Conservation (phyloP, 495 filamentous ascomycete genomes). For the Talaromyces proteolyticus region DNA sequence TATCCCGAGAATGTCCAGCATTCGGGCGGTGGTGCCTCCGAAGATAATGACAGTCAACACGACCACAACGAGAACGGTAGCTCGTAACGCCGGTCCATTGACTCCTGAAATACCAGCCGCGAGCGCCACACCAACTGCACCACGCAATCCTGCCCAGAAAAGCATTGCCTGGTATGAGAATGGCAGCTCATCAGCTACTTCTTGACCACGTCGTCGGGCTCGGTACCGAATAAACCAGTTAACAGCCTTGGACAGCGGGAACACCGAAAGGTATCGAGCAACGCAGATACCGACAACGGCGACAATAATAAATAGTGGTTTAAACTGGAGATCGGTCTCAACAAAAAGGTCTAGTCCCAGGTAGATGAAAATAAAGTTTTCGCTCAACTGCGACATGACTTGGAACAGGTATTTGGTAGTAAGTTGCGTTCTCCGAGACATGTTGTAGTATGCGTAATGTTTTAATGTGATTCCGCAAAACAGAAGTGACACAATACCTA, state of each 20-base stretch:
- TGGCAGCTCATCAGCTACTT: constrained; percentile 84
- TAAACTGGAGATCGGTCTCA: constrained; percentile 78
- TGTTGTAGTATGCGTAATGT: constrained; percentile 99
- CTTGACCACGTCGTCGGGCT: constrained; percentile 70
- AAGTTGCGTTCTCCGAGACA: constrained; percentile 94
- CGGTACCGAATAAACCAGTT: constrained; percentile 92
- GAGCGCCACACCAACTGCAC: constrained; percentile 92
- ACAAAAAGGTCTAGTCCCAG: constrained; percentile 92
- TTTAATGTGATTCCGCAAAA: constrained; percentile 98
- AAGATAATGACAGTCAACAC: constrained; percentile 98
- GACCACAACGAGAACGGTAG: constrained; percentile 93
- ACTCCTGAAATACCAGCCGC: constrained; percentile 78
- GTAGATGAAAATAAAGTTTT: constrained; percentile 99
- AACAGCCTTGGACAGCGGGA: constrained; percentile 82
- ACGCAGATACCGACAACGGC: constrained; percentile 86
- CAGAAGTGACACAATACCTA: constrained; percentile 92
- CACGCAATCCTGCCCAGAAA: constrained; percentile 95
- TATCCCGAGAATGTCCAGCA: constrained; percentile 94
- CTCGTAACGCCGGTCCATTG: constrained; percentile 73
- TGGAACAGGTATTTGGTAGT: constrained; percentile 98
- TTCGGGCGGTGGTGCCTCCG: constrained; percentile 94
- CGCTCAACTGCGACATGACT: constrained; percentile 87
- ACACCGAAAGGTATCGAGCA: constrained; percentile 88
- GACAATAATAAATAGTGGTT: constrained; percentile 92
- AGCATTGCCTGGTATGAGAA: constrained; percentile 95